Base-by-base conservation (phyloP, 2,329 filamentous ascomycete species). In the Colletotrichum costaricense region DNA sequence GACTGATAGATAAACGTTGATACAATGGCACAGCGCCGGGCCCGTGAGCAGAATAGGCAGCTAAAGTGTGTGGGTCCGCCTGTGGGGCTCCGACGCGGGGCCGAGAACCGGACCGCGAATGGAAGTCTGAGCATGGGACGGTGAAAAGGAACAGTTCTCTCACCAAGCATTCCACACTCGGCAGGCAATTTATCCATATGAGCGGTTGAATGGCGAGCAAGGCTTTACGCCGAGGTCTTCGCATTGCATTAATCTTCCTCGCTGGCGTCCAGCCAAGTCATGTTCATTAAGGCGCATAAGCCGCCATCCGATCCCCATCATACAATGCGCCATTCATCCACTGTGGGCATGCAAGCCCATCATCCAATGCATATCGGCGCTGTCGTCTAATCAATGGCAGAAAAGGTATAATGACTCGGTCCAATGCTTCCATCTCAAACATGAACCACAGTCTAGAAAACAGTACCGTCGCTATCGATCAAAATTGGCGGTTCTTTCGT, bases 401-500 rank as follows among this genome's bases (percentile, higher is more conserved):
- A 65, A 49, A 70, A 70, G 70, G 70, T 70, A 73, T 73, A 70
- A 49, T 70, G 70, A 49, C 70, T 67, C 49, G 35, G 70, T 73
- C 46, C 70, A 73, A 70, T 70, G 60, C 67, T 42, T 64, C n/a
- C 67, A 55, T 60, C 67, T 60, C 49, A 62, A 30, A 28, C 49
- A 49, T 38, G 26, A 57, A 59, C 22, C 1, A n/a, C 52, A 28
- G 16, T 30, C 81, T 91, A 98, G 82, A 99, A 98, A 76, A 99
- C 94, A 28, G 97, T 98, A 75, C 97, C 97, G 82, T 99, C 97
- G 76, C 95, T 98, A 77, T 97, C 90, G 78, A 98, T 98, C 85
- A 98, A 92, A 80, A 99, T 98, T 5, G 97, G 97, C 38, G 96
- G 95, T 81, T 97, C 95, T 85, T 97, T 98, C 65, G 97, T 98